phyloP scores from a whole-genome alignment of 2,329 filamentous ascomycete genomes.

The Aaosphaeria pasadenensis region DNA sequence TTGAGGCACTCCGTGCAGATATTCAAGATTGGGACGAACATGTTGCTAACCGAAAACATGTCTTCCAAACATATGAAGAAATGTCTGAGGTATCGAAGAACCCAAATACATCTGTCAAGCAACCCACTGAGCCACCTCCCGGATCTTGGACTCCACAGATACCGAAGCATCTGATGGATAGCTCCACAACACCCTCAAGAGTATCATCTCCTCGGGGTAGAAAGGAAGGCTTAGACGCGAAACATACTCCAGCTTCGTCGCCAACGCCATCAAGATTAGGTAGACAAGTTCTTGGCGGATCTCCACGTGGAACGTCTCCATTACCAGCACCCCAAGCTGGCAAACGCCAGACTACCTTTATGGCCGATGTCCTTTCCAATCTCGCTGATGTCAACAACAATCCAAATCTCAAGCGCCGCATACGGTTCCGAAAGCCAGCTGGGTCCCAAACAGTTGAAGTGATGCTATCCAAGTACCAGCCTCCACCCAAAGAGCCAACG shows the following conservation, averaged over 20 bases:
- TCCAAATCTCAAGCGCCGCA: conserved; percentile 32
- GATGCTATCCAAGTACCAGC: conserved; percentile 33
- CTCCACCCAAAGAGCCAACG: conserved; percentile 25
- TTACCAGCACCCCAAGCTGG: conserved; percentile 22
- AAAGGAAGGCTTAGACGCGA: conserved; percentile 28
- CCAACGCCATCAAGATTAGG: conserved; percentile 25
- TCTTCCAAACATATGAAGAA: conserved; percentile 47
- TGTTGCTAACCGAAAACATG: conserved; percentile 47
- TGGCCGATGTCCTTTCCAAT: conserved; percentile 33
- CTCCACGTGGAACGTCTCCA: conserved; percentile 27
- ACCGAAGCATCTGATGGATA: conserved; percentile 32
- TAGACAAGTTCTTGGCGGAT: conserved; percentile 24
- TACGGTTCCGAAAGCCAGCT: conserved; percentile 28
- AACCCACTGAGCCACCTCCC: conserved; percentile 21
- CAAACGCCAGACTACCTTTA: conserved; percentile 30
- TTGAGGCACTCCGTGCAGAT: conserved; percentile 41
- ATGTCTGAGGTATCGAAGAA: conserved; percentile 39
- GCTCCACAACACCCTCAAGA: conserved; percentile 27
- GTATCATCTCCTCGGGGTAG: conserved; percentile 35
- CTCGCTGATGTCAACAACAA: conserved; percentile 26
- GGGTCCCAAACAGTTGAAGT: conserved; percentile 27
- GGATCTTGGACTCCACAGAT: conserved; percentile 37
- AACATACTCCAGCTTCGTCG: conserved; percentile 18
- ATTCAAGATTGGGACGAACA: conserved; percentile 49
- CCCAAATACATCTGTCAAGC: conserved; percentile 24